These are phyloP conservation scores for Cyclospora cayetanensis DNA, from an alignment of 169 alveolate genomes.

Conservation along the genomic window DNA sequence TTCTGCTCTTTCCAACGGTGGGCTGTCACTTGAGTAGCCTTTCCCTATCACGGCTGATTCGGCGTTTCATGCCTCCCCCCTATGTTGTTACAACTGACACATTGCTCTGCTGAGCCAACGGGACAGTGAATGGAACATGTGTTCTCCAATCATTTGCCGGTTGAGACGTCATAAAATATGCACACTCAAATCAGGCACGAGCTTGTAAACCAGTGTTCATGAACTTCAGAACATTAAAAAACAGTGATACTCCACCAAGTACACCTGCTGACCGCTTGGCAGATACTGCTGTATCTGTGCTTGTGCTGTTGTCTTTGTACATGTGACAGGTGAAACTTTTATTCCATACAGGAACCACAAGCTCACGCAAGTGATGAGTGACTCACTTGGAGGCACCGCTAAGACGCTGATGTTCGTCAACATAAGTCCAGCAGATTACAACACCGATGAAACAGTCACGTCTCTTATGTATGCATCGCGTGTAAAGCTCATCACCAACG, in stretches of 20 bases:
- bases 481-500: constrained; percentile 87
- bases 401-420: constrained; percentile 92
- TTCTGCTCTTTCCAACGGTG: constrained; percentile 83
- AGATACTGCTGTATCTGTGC: not conserved
- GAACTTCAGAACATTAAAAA: not conserved
- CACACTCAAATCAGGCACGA: too few species aligned
- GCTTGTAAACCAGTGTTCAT: too few species aligned
- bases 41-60: too few species aligned
- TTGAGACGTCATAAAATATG: too few species aligned
- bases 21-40: not conserved
- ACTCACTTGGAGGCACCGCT: constrained; percentile 90
- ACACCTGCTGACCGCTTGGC: not conserved
- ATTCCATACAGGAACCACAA: constrained; percentile 90
- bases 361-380: constrained; percentile 90
- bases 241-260: not conserved
- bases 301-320: not conserved
- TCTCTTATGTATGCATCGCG: constrained; percentile 88
- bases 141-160: too few species aligned
- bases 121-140: too few species aligned
- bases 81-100: too few species aligned
- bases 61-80: too few species aligned
- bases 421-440: constrained; percentile 90
- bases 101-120: too few species aligned
- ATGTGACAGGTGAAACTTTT: constrained; percentile 77
- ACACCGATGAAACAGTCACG: constrained; percentile 86